Base-by-base conservation (phyloP, 345 rosid genomes). In the Fremontodendron californicum region DNA sequence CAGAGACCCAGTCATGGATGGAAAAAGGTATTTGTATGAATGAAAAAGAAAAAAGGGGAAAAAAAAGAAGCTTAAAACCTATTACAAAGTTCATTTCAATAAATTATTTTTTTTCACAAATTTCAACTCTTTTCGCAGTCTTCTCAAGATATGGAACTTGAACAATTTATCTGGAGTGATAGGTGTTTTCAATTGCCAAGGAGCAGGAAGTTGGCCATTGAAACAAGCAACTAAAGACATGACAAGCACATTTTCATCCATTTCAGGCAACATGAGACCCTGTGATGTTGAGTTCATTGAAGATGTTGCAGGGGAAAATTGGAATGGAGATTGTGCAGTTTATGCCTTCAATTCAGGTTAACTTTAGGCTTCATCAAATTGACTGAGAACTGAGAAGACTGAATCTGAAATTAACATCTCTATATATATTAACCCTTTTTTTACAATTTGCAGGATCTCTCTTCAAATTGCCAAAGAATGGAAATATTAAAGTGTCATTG, bases 171-270 rank as follows among this genome's bases (percentile, higher is more conserved):
- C 85, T 0, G 93, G 92, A 8, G 86, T 88, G 1, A n/a, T 91
- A 0, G 92, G 92, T 64, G 87, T 82, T 69, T 91, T 89, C 72
- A 91, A 89, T 78, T 91, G 92, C 83, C 96, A 88, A 89, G 93
- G 90, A 71, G 86, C 85, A 52, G 92, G 93, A 81, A 79, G 78
- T 46, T 87, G 92, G 92, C 90, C 89, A 31, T 9, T 83, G 86
- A 84, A 87, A 77, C 81, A 74, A 61, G 72, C 19, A 60, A 57
- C 55, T 23, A 76, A 73, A 77, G 78, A 80, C 40, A 48, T 64
- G 31, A 45, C 25, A 9, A 16, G 15, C 46, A 71, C 18, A 42
- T 81, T 77, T 70, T 57, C 42, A 33, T 29, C 74, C 71, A 78
- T 89, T 71, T 80, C 88, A 3, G 88, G 86, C 33, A 62, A 74